phyloP scores from a whole-genome alignment of 148 eudicot genomes.

The Limonium bicolor region DNA sequence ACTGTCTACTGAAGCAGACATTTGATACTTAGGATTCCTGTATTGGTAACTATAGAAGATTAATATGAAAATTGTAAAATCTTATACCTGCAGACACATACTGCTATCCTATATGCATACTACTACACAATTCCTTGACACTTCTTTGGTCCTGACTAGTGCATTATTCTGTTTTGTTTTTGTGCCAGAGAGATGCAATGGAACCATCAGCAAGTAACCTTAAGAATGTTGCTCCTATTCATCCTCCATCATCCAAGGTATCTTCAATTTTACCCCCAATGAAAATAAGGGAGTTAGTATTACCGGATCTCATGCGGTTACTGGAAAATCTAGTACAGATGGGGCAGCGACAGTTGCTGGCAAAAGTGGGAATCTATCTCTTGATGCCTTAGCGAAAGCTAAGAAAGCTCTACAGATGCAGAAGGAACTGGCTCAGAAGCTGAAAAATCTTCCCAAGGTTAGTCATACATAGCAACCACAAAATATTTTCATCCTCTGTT shows the following conservation, averaged over 20 bases:
- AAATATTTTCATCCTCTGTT: not conserved
- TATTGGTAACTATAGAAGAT: no score
- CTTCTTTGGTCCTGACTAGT: slow-evolving; percentile 13
- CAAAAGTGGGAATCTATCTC: slow-evolving; percentile 57
- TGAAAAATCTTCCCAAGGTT: slow-evolving; percentile 62
- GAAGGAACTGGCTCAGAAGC: slow-evolving; percentile 60
- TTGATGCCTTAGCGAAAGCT: slow-evolving; percentile 79
- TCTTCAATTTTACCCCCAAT: slow-evolving; percentile 86
- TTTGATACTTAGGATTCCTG: no score
- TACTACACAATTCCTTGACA: no score
- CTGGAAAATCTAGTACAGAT: slow-evolving; percentile 99
- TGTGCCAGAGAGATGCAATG: slow-evolving; percentile 36
- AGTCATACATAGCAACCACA: slow-evolving; percentile 12
- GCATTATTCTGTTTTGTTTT: slow-evolving; percentile 2
- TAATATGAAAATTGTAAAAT: no score
- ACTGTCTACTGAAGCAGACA: no score
- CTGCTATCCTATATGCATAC: no score
- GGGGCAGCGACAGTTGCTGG: slow-evolving; percentile 63
- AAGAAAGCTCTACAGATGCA: slow-evolving; percentile 65
- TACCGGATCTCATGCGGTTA: slow-evolving; percentile 98
- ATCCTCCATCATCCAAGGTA: slow-evolving; percentile 67
- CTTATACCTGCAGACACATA: no score
- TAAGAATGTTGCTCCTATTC: slow-evolving; percentile 23
- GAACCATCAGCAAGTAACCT: slow-evolving; percentile 30
- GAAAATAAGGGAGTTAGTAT: slow-evolving; percentile 97